These are phyloP conservation scores for Rubus parviflorus DNA, from an alignment of 306 rosid genomes.

Conservation along the genomic window DNA sequence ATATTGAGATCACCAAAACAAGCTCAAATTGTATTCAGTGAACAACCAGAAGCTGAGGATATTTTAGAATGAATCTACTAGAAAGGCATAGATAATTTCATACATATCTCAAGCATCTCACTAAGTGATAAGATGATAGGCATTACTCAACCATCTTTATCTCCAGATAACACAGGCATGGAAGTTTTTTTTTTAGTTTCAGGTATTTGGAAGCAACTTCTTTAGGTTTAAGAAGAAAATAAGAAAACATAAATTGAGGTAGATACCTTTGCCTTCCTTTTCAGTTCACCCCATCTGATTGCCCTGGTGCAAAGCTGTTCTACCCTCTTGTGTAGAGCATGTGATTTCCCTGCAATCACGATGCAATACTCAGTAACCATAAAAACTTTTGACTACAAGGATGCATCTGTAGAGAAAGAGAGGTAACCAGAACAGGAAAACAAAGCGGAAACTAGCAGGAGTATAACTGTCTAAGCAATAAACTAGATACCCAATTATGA, in stretches of 20 bases:
- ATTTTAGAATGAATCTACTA: background rate
- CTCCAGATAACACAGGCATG: background rate
- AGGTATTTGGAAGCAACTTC: background rate
- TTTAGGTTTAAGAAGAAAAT: background rate
- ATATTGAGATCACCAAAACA: background rate
- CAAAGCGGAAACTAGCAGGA: background rate
- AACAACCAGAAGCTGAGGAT: background rate
- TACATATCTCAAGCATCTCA: background rate
- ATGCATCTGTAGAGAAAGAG: background rate
- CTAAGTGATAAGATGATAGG: background rate
- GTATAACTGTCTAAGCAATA: background rate
- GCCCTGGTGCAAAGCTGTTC: constrained; percentile 66
- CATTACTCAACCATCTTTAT: background rate
- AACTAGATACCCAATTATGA: background rate
- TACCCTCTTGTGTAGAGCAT: constrained; percentile 66
- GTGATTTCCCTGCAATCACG: constrained; percentile 56
- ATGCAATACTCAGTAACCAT: constrained; percentile 6
- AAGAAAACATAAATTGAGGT: background rate
- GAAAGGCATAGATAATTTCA: background rate
- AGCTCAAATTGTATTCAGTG: background rate
- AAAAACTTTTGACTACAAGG: background rate
- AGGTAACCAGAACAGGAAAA: background rate
- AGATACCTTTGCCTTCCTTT: constrained; percentile 51
- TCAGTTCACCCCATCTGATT: constrained; percentile 57
- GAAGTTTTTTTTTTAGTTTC: constrained; percentile 1